Evolutionary conservation across 1,284 basidiomycete genomes (phyloP), one percentile per base, ranked within the genome.

Genomic region (Phlebopus sp.): DNA sequence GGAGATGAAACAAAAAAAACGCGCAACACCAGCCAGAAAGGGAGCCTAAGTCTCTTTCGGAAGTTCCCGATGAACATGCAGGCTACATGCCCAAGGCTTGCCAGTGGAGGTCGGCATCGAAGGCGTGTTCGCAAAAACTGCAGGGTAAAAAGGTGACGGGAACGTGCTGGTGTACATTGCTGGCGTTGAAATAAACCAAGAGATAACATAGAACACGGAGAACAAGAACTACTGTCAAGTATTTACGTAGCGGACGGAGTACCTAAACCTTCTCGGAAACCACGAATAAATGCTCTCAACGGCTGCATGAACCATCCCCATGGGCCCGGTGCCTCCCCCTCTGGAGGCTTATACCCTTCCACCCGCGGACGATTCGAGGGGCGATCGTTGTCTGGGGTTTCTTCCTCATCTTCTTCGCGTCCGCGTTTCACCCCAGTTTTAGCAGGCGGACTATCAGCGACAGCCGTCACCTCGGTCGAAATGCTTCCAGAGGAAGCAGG

Each of bases 291-390:
- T 15, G 76, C 77, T 60, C 76, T 75, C 64, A 86, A 70, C 3
- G 83, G 84, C 36, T 76, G 66, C 55, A 79, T 63, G 53, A 86
- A 70, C 83, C 79, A 83, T 36, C 75, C 76, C 47, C 80, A 57
- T 36, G 72, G 55, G 36, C 69, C 69, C 8, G 77, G 74, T 9
- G 69, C 59, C 21, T 78, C 75, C 43, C 67, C 67, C 49, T 69
- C 57, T 3, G 74, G 68, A 0, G 73, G 68, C 39, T 64, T 59
- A 59, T 78, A 78, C 0, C 60, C 62, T 44, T 74, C 75, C 21
- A 66, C 77, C 34, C 82, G 74, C 15, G 73, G 68, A 13, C 82
- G 80, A 46, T 74, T 77, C 19, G 66, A 44, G 17, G 75, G 75
- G 32, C 72, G 69, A 35, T 72, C 72, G 35, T 64, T 62, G 19